Percentiles rank a stretch among this genome's conserved stretches.
phyloP scores from a whole-genome alignment of 345 rosid species.

The Combretum micranthum region DNA sequence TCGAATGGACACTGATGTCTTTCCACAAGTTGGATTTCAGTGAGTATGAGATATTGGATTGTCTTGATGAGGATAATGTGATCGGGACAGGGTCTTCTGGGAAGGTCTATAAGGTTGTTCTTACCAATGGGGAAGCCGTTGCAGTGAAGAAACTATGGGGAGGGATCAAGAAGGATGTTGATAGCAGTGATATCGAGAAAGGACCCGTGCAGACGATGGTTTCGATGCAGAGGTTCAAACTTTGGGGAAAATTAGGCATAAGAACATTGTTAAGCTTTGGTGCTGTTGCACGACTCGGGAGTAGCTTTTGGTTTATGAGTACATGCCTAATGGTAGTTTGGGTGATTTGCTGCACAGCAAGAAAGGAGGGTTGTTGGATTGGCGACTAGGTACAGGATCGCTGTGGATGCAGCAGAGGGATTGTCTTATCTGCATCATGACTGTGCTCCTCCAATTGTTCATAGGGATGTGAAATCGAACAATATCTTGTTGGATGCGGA shows the following conservation, averaged over 20 bases:
- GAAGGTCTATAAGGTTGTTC: conserved; percentile 86
- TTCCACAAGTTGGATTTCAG: conserved; percentile 91
- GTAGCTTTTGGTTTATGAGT: conserved; percentile 93
- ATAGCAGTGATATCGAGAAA: conserved; percentile 52
- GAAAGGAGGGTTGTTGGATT: conserved; percentile 73
- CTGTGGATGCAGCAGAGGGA: conserved; percentile 88
- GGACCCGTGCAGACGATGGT: conserved; percentile 61
- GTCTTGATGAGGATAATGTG: conserved; percentile 88
- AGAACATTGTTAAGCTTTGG: conserved; percentile 96
- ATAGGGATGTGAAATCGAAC: conserved; percentile 93
- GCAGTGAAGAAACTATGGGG: conserved; percentile 96
- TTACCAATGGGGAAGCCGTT: conserved; percentile 70
- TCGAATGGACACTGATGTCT: conserved; percentile 94
- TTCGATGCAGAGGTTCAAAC: conserved; percentile 87
- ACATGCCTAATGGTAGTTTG: conserved; percentile 94
- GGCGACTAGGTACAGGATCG: conserved; percentile 80
- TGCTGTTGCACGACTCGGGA: conserved; percentile 88
- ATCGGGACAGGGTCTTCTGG: conserved; percentile 90
- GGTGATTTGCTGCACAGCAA: conserved; percentile 89
- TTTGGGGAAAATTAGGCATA: conserved; percentile 94
- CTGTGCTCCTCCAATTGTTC: conserved; percentile 90
- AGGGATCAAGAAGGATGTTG: conserved; percentile 42
- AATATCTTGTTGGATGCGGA: conserved; percentile 85
- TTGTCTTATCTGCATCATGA: conserved; percentile 94
- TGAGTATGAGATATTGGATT: conserved; percentile 77